Evolutionary conservation across 306 rosid genomes (phyloP).

Genomic region (Purshia tridentata): DNA sequence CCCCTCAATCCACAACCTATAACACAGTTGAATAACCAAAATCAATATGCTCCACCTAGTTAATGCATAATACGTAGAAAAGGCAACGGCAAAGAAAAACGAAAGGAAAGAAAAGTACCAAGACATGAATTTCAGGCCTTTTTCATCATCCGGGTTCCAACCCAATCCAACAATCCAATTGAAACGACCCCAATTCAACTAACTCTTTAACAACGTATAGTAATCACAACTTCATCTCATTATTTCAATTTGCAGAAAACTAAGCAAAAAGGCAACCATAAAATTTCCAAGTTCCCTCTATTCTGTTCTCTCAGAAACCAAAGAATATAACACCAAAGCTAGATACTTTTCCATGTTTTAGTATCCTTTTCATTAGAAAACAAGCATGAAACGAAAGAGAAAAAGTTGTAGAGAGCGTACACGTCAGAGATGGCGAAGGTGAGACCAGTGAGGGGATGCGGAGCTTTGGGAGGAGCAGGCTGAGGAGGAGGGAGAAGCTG

Average conservation of each 20-base stretch:
- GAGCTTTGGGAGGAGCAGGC: constrained; percentile 97
- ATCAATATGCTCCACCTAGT: background rate
- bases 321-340: no score
- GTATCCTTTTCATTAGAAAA: background rate
- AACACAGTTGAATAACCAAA: background rate
- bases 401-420: constrained; percentile 33
- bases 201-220: background rate
- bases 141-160: background rate
- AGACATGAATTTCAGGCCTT: background rate
- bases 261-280: no score
- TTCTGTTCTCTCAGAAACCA: no score
- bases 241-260: background rate
- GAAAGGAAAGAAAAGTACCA: background rate
- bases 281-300: no score
- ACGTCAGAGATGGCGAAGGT: constrained; percentile 86
- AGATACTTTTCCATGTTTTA: no score
- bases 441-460: constrained; percentile 84
- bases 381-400: background rate
- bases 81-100: background rate
- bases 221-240: background rate
- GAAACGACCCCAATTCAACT: background rate
- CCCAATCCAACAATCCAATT: background rate
- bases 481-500: constrained; percentile 86
- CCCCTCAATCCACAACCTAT: background rate
- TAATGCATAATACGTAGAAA: background rate